Evolutionary conservation across 345 rosid genomes (phyloP).

Genomic region (Salix caprea): DNA sequence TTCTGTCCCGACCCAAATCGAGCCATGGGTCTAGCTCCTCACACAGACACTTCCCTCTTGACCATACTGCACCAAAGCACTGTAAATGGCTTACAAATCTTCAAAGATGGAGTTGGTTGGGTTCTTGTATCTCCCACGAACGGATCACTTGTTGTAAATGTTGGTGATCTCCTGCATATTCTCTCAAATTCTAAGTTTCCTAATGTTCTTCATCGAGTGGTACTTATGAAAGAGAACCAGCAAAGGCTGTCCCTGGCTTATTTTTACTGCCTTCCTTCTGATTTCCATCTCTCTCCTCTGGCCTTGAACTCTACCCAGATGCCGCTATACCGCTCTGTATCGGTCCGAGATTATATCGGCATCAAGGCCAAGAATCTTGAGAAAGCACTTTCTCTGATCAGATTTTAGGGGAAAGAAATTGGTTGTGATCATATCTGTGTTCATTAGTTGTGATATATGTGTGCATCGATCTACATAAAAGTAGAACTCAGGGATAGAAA

Average conservation of each 20-base stretch:
- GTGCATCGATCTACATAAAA: no score
- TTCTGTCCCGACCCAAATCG: constrained; percentile 63
- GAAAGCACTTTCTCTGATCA: constrained; percentile 52
- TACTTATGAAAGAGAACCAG: constrained; percentile 33
- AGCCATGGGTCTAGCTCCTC: constrained; percentile 86
- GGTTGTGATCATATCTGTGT: neutral
- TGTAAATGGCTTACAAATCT: constrained; percentile 54
- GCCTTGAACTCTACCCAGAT: constrained; percentile 19
- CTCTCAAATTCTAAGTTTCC: constrained; percentile 55
- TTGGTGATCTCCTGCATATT: constrained; percentile 80
- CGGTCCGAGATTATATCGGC: constrained; percentile 46
- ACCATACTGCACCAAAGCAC: constrained; percentile 64
- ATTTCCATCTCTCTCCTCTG: constrained; percentile 43
- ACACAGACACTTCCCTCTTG: constrained; percentile 70
- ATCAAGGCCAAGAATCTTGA: constrained; percentile 52
- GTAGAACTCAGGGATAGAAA: no score
- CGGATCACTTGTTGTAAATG: constrained; percentile 70
- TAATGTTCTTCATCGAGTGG: constrained; percentile 63
- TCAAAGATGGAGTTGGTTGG: constrained; percentile 60
- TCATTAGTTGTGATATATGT: neutral
- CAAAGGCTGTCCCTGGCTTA: constrained; percentile 64
- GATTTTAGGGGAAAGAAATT: constrained; percentile 6
- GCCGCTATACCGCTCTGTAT: constrained; percentile 46
- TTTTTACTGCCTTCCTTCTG: constrained; percentile 51
- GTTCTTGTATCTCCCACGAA: constrained; percentile 44